Base-by-base conservation (phyloP, 441 rosid species). In the Bocquillonia castaneifolia region DNA sequence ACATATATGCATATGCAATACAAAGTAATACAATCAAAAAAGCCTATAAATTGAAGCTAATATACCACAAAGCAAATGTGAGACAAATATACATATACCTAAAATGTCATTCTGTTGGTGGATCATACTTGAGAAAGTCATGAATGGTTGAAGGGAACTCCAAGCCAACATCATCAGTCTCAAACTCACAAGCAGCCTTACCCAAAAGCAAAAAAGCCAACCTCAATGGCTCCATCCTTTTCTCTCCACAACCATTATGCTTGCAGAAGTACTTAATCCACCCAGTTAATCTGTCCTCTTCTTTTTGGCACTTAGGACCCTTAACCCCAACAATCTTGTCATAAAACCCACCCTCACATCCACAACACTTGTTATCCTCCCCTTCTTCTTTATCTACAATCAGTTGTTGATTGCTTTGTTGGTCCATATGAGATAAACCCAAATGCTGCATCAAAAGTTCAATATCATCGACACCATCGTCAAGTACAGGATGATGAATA, bases 131-230 rank as follows among this genome's bases (percentile, higher is more conserved):
- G 57, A 83, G 67, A 61, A 80, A 80, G 61, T 74, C 84, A 26
- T 74, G 77, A 10, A 81, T 56, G 20, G 77, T 60, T 9, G 77
- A 77, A 62, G 90, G 83, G 61, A 83, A 81, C 73, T 83, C 82
- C 67, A 81, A 64, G 29, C 71, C 79, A 36, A 70, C 69, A 64
- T 74, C 70, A n/a, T n/a, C n/a, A n/a, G n/a, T n/a, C n/a, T n/a
- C n/a, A 10, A 20, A 63, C 15, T 47, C 72, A 52, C 64, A 68
- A 67, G 81, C 79, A 73, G 89, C 85, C 71, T 78, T 79, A 55
- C 84, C 85, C 76, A 85, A 29, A 28, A 83, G 79, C 82, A 80
- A 73, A 76, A 77, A 77, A 42, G 83, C 81, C 70, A 85, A n/a
- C 61, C 85, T 76, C 69, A 81, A 74, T 34, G 83, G 82, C 78